Conservation (phyloP, 1,139 yeast species). For the Trichomonascaceae sp. region DNA sequence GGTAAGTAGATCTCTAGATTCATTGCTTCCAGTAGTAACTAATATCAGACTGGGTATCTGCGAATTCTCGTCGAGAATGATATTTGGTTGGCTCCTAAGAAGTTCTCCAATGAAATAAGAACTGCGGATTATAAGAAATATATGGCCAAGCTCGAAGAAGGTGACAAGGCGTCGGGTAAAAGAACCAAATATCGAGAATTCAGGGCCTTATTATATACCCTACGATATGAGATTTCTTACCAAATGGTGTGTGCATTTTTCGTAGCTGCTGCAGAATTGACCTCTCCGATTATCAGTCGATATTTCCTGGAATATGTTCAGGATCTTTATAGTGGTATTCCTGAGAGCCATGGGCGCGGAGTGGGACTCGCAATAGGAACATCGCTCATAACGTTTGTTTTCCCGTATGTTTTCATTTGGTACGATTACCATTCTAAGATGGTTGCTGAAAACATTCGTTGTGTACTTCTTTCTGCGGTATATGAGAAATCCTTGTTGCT, state of each 20-base stretch:
- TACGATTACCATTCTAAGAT: slow-evolving; percentile 10
- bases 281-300: slow-evolving; percentile 10
- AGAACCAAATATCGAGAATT: slow-evolving; percentile 9
- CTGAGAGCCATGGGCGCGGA: slow-evolving; percentile 13
- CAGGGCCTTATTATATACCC: slow-evolving; percentile 8
- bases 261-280: slow-evolving; percentile 5
- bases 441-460: slow-evolving; percentile 12
- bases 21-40: not conserved
- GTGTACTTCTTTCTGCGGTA: slow-evolving; percentile 11
- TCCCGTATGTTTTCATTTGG: slow-evolving; percentile 8
- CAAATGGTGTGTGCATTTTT: slow-evolving; percentile 5
- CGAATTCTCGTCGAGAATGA: slow-evolving; percentile 12
- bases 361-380: slow-evolving; percentile 15
- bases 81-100: slow-evolving; percentile 10
- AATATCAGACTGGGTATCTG: slow-evolving; percentile 11
- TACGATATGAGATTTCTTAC: slow-evolving; percentile 5
- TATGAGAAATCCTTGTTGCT: slow-evolving; percentile 11
- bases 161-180: slow-evolving; percentile 1
- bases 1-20: not conserved
- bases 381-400: slow-evolving; percentile 4
- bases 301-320: slow-evolving; percentile 10
- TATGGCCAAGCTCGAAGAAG: not conserved
- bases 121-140: slow-evolving; percentile 1
- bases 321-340: slow-evolving; percentile 7
- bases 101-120: slow-evolving; percentile 6